phyloP scores from a whole-genome alignment of 305 asterid species.

The Solanum chacoense region DNA sequence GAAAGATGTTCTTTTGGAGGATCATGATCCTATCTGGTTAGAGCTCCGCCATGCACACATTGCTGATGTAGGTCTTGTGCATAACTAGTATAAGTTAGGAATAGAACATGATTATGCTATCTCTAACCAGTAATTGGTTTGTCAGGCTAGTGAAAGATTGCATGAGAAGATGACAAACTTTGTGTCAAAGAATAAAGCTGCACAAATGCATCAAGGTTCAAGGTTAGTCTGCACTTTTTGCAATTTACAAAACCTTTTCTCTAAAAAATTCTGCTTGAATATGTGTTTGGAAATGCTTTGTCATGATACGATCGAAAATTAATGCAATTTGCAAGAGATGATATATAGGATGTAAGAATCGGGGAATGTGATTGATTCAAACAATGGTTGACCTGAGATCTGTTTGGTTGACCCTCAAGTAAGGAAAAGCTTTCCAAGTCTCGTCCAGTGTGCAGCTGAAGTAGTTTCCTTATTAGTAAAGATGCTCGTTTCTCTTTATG shows the following conservation, averaged over 20 bases:
- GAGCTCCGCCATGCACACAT: constrained; percentile 98
- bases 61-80: constrained; percentile 74
- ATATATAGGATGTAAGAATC: neutral
- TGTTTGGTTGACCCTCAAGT: neutral
- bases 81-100: constrained; percentile 3
- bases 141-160: constrained; percentile 88
- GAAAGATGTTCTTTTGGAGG: constrained; percentile 97
- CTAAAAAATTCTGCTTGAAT: neutral
- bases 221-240: constrained; percentile 37
- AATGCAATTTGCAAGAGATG: neutral
- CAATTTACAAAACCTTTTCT: neutral
- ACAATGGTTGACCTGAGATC: neutral
- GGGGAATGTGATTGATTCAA: neutral
- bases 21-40: constrained; percentile 98
- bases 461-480: neutral
- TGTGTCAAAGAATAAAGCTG: constrained; percentile 91
- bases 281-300: too few relatives aligned
- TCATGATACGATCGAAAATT: neutral
- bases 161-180: constrained; percentile 97
- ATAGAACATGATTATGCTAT: neutral
- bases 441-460: neutral
- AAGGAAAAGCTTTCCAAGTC: neutral
- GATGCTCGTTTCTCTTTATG: neutral
- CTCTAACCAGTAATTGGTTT: constrained; percentile 24
- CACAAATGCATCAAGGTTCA: constrained; percentile 88